These are phyloP conservation scores for Drechslerella dactyloides DNA, from an alignment of 2,329 filamentous ascomycete species.

Conservation along the genomic window DNA sequence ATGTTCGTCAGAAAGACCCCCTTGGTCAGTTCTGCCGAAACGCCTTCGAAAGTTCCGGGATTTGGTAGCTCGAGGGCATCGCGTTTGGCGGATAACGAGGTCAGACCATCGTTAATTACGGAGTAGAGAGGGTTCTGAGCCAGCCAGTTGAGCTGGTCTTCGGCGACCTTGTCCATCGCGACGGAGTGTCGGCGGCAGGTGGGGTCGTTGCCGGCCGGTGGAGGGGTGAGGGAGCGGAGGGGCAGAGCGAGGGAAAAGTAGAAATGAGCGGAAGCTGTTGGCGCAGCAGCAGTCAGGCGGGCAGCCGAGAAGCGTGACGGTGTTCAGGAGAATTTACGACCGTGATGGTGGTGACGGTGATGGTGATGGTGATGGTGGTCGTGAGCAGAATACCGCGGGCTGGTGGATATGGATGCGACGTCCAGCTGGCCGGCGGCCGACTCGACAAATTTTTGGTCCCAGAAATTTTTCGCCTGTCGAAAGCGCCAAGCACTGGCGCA, in stretches of 20 bases:
- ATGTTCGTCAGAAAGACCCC: constrained; percentile 96
- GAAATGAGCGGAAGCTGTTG: constrained; percentile 50
- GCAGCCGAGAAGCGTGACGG: neutral
- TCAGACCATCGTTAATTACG: constrained; percentile 76
- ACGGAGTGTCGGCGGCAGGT: constrained; percentile 54
- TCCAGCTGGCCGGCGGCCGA: constrained; percentile 2
- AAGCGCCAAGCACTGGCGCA: constrained; percentile 22
- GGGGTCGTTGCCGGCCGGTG: neutral
- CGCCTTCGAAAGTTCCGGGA: constrained; percentile 87
- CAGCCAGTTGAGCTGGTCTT: constrained; percentile 68
- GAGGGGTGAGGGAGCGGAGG: constrained; percentile 55
- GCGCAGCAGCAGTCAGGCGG: neutral
- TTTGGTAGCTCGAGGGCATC: constrained; percentile 87
- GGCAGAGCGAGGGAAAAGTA: constrained; percentile 52
- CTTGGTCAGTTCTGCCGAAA: constrained; percentile 89
- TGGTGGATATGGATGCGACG: neutral
- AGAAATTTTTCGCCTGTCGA: constrained; percentile 43
- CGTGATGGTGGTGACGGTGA: neutral
- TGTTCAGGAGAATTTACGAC: too few relatives aligned
- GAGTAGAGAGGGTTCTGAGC: constrained; percentile 75
- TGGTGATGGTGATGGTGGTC: constrained; percentile 11
- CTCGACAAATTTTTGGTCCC: constrained; percentile 45
- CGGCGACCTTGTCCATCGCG: constrained; percentile 48
- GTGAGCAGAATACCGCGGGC: neutral
- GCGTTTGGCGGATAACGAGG: constrained; percentile 82